Percentiles rank a stretch among this genome's conserved stretches.
Evolutionary conservation across 345 rosid genomes (phyloP).

Genomic region (Cardiospermum halicacabum): DNA sequence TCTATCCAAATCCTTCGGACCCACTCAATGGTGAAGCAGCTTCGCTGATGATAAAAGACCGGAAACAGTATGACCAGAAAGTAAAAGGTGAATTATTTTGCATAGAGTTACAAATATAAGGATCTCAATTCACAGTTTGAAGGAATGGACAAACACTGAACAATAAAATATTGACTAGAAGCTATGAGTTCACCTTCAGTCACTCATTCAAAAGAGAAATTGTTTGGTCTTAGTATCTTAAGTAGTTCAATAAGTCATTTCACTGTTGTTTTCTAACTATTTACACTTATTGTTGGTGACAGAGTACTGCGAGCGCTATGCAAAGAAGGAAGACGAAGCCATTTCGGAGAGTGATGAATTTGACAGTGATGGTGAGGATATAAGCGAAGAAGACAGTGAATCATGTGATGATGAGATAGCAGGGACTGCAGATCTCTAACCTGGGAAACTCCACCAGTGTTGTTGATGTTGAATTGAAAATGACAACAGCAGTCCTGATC

Average conservation of each 20-base stretch:
- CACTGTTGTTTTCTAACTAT: not conserved
- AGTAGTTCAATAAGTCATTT: not conserved
- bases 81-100: conserved; percentile 49
- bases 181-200: not conserved
- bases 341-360: conserved; percentile 32
- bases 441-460: not conserved
- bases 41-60: conserved; percentile 66
- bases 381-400: conserved; percentile 37
- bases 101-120: not conserved
- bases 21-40: conserved; percentile 74
- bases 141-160: not conserved
- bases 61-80: conserved; percentile 55
- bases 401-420: conserved; percentile 58
- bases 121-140: not conserved
- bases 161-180: not conserved
- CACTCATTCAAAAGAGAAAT: not conserved
- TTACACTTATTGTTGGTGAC: conserved; percentile 16
- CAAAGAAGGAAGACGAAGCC: conserved; percentile 47
- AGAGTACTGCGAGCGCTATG: conserved; percentile 62
- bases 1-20: conserved; percentile 68
- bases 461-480: conserved; percentile 1
- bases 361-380: conserved; percentile 42
- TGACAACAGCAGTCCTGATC: conserved; percentile 9
- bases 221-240: not conserved
- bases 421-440: conserved; percentile 52